These are phyloP conservation scores for Cryptococcus sp. DNA, from an alignment of 1,284 basidiomycete genomes.

Conservation along the genomic window DNA sequence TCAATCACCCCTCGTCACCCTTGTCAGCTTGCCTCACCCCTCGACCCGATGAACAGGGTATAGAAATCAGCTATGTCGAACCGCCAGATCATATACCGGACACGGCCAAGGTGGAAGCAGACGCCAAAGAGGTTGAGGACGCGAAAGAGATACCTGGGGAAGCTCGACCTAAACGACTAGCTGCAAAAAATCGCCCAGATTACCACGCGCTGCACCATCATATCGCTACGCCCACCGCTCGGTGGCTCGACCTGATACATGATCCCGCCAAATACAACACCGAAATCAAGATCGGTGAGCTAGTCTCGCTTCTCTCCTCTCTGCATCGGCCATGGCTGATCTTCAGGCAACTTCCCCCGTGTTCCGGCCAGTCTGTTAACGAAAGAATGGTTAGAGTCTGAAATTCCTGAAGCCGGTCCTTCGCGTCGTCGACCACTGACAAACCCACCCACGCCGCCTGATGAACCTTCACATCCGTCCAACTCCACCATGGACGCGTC, in stretches of 20 bases:
- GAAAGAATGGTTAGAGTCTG: slow-evolving; percentile 31
- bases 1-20: too few species aligned
- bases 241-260: slow-evolving; percentile 43
- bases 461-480: too few species aligned
- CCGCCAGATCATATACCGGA: too few species aligned
- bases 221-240: slow-evolving; percentile 40
- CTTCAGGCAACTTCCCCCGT: slow-evolving; percentile 21
- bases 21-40: too few species aligned
- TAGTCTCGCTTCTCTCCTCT: neutral
- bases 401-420: too few species aligned
- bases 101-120: too few species aligned
- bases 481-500: neutral
- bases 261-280: slow-evolving; percentile 39
- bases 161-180: slow-evolving; percentile 38
- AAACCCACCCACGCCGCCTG: too few species aligned
- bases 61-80: too few species aligned
- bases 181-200: slow-evolving; percentile 36
- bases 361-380: slow-evolving; percentile 20
- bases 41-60: too few species aligned
- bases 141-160: too few species aligned
- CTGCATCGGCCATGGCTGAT: neutral
- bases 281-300: slow-evolving; percentile 34
- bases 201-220: slow-evolving; percentile 45
- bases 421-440: too few species aligned
- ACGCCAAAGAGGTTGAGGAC: too few species aligned